Base-by-base conservation (phyloP, 1,284 basidiomycete species). In the Pseudozyma hubeiensis region DNA sequence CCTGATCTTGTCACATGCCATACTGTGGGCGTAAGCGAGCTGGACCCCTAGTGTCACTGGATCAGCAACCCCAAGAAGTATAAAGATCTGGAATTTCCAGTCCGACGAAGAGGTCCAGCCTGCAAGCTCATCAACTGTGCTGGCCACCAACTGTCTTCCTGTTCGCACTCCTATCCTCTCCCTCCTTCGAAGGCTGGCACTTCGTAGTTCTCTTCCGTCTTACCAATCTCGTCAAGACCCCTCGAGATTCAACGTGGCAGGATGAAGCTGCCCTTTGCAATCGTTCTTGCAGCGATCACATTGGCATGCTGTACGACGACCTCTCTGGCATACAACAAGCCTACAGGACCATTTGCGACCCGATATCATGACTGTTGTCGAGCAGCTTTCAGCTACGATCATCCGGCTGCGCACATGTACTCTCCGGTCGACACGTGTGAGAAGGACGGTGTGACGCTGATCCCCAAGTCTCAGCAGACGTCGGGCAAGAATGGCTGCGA, bases 321-420 rank as follows among this genome's bases (percentile, higher is more conserved):
- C 8, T 47, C 59, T 5, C 19, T 13, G n/a, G 54, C 34, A 2
- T 62, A 62, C 40, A 56, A 49, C 3, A 16, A 33, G 0, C 56
- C 59, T 7, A 62, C 16, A 0, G 60, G 58, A 4, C 68, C 68
- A 2, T 72, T 66, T 33, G 64, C 64, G 0, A 73, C 70, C 2
- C 57, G 47, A 31, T 73, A 46, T 40, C 50, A n/a, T 17, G 70
- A 73, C 29, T 73, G 70, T 33, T 73, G 70, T n/a, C 34, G 31
- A 10, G n/a, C 52, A 0, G 60, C 63, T 0, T 72, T 72, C 14
- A 11, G 19, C 1, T 72, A 46, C 13, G 4, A 1, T 10, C 34
- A 37, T 7, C 41, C 39, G 1, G 30, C 24, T 2, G 68, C 53
- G 16, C 2, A 34, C 0, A 0, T 48, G 7, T 61, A 67, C 40